A percentile compares a stretch with the other conserved stretches of the same genome.
These are phyloP conservation scores for Dendrobium officinale DNA, from an alignment of 106 monocot genomes.

Conservation along the genomic window DNA sequence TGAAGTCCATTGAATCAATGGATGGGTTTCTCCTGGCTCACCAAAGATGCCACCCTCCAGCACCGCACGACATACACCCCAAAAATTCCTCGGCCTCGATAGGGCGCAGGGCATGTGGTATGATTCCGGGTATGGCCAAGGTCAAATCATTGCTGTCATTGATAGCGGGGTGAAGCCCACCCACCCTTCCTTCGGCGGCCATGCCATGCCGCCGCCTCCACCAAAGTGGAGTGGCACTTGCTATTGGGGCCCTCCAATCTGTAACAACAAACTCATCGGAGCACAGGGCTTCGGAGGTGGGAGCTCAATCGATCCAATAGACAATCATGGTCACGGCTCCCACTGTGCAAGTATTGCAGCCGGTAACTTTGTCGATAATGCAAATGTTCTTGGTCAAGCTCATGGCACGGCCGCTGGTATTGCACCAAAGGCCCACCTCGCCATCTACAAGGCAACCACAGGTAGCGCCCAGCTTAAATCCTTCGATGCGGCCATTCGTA, in stretches of 20 bases:
- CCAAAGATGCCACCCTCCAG: neutral
- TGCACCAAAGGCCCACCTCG: constrained; percentile 12
- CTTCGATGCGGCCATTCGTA: constrained; percentile 44
- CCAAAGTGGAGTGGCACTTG: constrained; percentile 49
- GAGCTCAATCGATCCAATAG: neutral
- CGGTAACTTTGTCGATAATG: constrained; percentile 1
- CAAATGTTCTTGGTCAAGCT: neutral
- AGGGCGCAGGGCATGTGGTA: neutral
- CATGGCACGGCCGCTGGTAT: constrained; percentile 3
- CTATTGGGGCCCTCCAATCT: constrained; percentile 17
- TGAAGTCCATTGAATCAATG: neutral
- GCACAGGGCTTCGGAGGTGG: neutral
- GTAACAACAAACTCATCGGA: constrained; percentile 60
- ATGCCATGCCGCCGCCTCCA: constrained; percentile 16
- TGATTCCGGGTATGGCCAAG: neutral
- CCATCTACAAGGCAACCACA: constrained; percentile 13
- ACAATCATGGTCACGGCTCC: neutral
- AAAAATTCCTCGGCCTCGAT: constrained; percentile 19
- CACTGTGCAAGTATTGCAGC: constrained; percentile 8
- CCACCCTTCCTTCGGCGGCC: constrained; percentile 27
- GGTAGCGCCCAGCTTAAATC: constrained; percentile 7
- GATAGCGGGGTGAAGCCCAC: constrained; percentile 23
- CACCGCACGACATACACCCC: constrained; percentile 23
- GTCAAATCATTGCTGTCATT: constrained; percentile 14
- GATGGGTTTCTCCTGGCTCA: constrained; percentile 20